Conservation (phyloP, 495 filamentous ascomycete genomes). For the Thermochaetoides thermophila region DNA sequence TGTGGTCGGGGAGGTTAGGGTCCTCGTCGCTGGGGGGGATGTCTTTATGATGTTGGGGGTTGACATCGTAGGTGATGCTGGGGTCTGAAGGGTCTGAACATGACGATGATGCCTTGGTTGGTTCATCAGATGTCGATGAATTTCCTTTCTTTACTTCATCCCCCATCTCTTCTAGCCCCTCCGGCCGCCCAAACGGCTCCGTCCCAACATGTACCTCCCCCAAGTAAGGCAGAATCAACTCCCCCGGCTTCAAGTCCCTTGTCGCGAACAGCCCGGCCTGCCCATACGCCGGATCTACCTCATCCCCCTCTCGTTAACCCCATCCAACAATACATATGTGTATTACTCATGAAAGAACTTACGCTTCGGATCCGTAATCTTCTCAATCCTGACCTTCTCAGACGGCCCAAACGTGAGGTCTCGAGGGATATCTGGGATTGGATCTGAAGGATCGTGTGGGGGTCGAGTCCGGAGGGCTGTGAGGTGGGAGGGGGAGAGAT, state of each 20-base stretch:
- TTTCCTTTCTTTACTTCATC: too few relatives aligned
- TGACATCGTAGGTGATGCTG: too few relatives aligned
- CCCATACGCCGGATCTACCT: conserved; percentile 45
- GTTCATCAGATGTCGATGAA: not conserved
- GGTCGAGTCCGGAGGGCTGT: conserved; percentile 22
- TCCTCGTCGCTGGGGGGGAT: too few relatives aligned
- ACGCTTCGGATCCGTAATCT: conserved; percentile 31
- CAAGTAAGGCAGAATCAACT: conserved; percentile 50
- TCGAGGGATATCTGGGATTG: conserved; percentile 17
- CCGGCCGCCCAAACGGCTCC: conserved; percentile 1
- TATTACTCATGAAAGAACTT: too few relatives aligned
- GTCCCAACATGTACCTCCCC: conserved; percentile 40
- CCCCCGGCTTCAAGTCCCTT: conserved; percentile 36
- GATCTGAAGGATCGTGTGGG: conserved; percentile 4
- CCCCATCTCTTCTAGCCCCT: too few relatives aligned
- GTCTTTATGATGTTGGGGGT: too few relatives aligned
- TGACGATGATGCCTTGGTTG: not conserved
- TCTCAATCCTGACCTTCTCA: conserved; percentile 35
- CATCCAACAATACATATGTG: too few relatives aligned
- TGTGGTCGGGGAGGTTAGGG: too few relatives aligned
- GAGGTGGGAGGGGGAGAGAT: conserved; percentile 25
- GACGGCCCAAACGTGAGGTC: conserved; percentile 28
- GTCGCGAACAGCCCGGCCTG: conserved; percentile 55
- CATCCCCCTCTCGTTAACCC: too few relatives aligned
- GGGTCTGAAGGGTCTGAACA: not conserved